phyloP scores from a whole-genome alignment of 2,329 filamentous ascomycete genomes.

The Talaromyces sp. region DNA sequence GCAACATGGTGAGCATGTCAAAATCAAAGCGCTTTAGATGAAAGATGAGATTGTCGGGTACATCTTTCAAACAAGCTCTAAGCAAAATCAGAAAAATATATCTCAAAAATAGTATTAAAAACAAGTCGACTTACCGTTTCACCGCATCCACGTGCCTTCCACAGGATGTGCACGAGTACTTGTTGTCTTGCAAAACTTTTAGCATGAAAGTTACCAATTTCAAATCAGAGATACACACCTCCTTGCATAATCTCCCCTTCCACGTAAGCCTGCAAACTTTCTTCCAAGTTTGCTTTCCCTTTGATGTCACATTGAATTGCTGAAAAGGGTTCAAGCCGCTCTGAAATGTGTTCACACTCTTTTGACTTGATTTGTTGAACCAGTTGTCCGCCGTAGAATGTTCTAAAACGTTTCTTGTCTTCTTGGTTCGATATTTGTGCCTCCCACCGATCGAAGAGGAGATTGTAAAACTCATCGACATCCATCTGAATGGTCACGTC shows the following conservation, averaged over 20 bases:
- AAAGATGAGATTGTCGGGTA: constrained; percentile 91
- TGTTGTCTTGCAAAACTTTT: constrained; percentile 63
- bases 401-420: constrained; percentile 68
- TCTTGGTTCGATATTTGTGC: constrained; percentile 63
- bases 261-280: constrained; percentile 91
- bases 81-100: constrained; percentile 12
- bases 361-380: constrained; percentile 95
- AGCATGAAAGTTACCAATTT: constrained; percentile 11
- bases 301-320: constrained; percentile 96
- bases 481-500: constrained; percentile 94
- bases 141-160: constrained; percentile 87
- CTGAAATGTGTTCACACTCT: constrained; percentile 89
- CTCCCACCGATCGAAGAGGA: constrained; percentile 89
- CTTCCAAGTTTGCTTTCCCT: constrained; percentile 74
- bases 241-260: constrained; percentile 96
- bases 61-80: constrained; percentile 82
- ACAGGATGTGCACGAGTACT: constrained; percentile 93
- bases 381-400: constrained; percentile 85
- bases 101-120: background rate
- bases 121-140: constrained; percentile 56
- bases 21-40: constrained; percentile 66
- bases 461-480: constrained; percentile 94
- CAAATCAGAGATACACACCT: constrained; percentile 40
- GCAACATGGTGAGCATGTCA: constrained; percentile 59
- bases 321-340: constrained; percentile 82